Percentiles rank a stretch among this genome's conserved stretches.
These are phyloP conservation scores for Dryadomyces quercus-mongolicae DNA, from an alignment of 2,329 filamentous ascomycete species.

Conservation along the genomic window DNA sequence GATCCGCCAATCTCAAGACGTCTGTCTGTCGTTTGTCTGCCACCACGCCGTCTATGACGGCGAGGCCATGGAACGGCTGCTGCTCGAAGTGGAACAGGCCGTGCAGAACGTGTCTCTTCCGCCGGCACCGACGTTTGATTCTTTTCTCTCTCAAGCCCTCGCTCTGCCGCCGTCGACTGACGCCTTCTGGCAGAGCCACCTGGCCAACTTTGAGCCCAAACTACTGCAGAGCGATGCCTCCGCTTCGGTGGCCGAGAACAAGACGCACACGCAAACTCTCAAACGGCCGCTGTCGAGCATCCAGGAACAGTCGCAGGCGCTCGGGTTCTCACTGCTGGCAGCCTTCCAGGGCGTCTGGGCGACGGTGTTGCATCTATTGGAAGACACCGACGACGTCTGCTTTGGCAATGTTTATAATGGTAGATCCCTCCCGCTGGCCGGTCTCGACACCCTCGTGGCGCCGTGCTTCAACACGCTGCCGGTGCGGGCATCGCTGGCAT, in stretches of 20 bases:
- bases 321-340: conserved; percentile 52
- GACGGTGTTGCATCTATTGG: conserved; percentile 44
- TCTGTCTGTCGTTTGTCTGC: conserved; percentile 36
- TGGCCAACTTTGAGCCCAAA: conserved; percentile 35
- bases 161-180: conserved; percentile 35
- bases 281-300: conserved; percentile 30
- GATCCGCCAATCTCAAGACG: conserved; percentile 18
- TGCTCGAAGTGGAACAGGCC: conserved; percentile 55
- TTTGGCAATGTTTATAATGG: conserved; percentile 83
- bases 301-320: conserved; percentile 33
- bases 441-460: conserved; percentile 62
- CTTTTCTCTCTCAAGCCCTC: conserved; percentile 51
- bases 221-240: not conserved
- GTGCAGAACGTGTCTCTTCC: conserved; percentile 36
- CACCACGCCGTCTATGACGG: conserved; percentile 88
- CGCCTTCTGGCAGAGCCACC: conserved; percentile 51
- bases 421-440: conserved; percentile 52
- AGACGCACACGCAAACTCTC: conserved; percentile 16
- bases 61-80: conserved; percentile 56
- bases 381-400: conserved; percentile 54
- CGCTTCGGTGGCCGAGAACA: not conserved
- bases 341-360: conserved; percentile 65
- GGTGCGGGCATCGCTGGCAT: conserved; percentile 43
- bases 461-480: conserved; percentile 90
- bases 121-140: conserved; percentile 38